Base-by-base conservation (phyloP, 805 yeast genomes). In the Kodamaea nitidulidarum region DNA sequence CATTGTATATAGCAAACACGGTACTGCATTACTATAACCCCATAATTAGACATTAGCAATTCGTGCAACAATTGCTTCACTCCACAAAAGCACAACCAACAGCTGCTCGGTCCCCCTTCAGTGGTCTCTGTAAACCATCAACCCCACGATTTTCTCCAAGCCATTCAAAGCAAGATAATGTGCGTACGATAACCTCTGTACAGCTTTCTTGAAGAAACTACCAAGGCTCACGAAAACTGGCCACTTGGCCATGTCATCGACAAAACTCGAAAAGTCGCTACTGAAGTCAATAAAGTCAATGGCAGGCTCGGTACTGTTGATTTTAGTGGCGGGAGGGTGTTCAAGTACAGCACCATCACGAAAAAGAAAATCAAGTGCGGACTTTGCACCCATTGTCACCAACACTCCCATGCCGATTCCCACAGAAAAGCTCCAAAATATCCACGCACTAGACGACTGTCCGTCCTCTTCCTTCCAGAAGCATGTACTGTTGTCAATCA, bases 381-480 rank as follows among this genome's bases (percentile, higher is more conserved):
- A 27, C 7, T 29, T 28, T 18, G 25, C 28, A n/a, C 33, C 33
- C 22, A 32, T 38, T 9, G 41, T 14, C 15, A 36, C 35, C 35
- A 39, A 15, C 15, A 39, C 41, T 2, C 73, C 71, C 14, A 67
- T 48, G 1, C 71, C 67, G 25, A 66, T 49, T 1, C 71, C 71
- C 15, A 65, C 20, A 1, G 66, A 48, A 42, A 67, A 65, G 40
- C 67, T 53, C 35, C 61, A 63, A 4, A 64, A 16, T 8, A 63
- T 18, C 55, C 61, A 58, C 6, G 54, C 35, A 6, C 40, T 35
- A 4, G 43, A 26, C 11, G 21, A 29, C 15, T 35, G 20, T 14
- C 21, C 15, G 3, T 38, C 35, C 11, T 28, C 27, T 3, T 26
- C 40, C 6, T 22, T n/a, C 11, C 22, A 16, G 9, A 14, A 7